Evolutionary conservation across 352 stramenopile species (phyloP).

Genomic region (Phytophthora boehmeriae): DNA sequence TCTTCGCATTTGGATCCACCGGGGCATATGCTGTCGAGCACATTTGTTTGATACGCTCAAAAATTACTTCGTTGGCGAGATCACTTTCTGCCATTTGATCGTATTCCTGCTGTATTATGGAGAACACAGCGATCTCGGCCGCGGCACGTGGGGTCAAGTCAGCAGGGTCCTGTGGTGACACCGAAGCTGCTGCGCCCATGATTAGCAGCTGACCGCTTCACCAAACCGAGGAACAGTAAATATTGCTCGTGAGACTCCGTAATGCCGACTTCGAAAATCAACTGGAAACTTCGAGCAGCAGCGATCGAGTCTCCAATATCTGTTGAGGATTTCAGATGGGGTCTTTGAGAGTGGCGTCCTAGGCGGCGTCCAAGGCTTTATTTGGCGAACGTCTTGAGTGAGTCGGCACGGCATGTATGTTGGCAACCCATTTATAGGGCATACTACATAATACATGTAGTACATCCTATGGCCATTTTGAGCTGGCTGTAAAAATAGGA

Average conservation of each 20-base stretch:
- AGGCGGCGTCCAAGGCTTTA: conserved; percentile 15
- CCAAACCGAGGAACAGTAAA: not conserved
- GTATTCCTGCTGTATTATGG: conserved; percentile 65
- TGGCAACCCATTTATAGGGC: conserved; percentile 20
- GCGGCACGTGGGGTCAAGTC: conserved; percentile 18
- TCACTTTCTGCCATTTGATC: conserved; percentile 60
- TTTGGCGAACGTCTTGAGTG: conserved; percentile 12
- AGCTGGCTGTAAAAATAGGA: too few species aligned
- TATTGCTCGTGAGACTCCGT: conserved; percentile 2
- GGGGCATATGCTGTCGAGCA: conserved; percentile 47
- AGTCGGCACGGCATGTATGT: not conserved
- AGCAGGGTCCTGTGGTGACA: conserved; percentile 19
- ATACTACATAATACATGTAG: too few species aligned
- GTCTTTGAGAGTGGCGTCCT: not conserved
- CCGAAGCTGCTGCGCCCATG: conserved; percentile 56
- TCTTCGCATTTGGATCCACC: conserved; percentile 38
- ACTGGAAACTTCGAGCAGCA: conserved; percentile 1
- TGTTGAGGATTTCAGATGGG: not conserved
- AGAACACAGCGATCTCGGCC: conserved; percentile 55
- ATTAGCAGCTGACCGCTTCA: conserved; percentile 4
- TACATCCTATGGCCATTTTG: too few species aligned
- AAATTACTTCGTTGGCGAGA: conserved; percentile 70
- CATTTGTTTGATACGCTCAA: conserved; percentile 81
- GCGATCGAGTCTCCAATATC: not conserved
- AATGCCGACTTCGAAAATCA: conserved; percentile 19